Evolutionary conservation across 805 yeast species (phyloP).

Genomic region (Clavispora carvajalis): DNA sequence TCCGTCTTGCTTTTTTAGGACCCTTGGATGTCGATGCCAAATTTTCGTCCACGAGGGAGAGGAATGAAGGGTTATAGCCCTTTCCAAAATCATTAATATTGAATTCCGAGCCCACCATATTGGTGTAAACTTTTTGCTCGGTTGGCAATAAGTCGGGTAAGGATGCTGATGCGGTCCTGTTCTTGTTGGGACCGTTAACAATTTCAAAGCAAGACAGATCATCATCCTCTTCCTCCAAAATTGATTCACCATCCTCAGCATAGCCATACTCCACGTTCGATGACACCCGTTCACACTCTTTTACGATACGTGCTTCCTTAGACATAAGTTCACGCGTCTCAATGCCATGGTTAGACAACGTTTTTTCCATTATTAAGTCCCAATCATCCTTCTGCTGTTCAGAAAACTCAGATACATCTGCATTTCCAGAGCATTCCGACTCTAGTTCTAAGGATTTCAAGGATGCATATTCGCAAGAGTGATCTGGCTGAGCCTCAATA

Average conservation of each 20-base stretch:
- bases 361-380: constrained; percentile 10
- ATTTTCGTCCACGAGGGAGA: constrained; percentile 2
- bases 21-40: constrained; percentile 3
- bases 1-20: constrained; percentile 14
- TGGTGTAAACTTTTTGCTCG: constrained; percentile 8
- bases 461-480: background rate
- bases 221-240: constrained; percentile 1
- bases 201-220: constrained; percentile 12
- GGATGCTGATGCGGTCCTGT: constrained; percentile 9
- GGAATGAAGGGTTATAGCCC: constrained; percentile 33
- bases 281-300: constrained; percentile 3
- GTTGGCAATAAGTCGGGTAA: constrained; percentile 13
- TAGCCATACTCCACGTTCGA: constrained; percentile 9
- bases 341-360: constrained; percentile 9
- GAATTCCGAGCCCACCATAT: constrained; percentile 31
- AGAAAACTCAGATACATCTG: background rate
- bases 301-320: constrained; percentile 5
- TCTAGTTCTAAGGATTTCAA: background rate
- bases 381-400: constrained; percentile 1
- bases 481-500: constrained; percentile 10
- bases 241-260: constrained; percentile 5
- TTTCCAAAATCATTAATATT: constrained; percentile 38
- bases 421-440: background rate
- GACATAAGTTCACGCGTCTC: constrained; percentile 4
- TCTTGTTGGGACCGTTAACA: constrained; percentile 3